Evolutionary conservation across 129 eudicot species (phyloP), one percentile per base, ranked within the genome.

Genomic region (Chrysanthemum seticuspe): DNA sequence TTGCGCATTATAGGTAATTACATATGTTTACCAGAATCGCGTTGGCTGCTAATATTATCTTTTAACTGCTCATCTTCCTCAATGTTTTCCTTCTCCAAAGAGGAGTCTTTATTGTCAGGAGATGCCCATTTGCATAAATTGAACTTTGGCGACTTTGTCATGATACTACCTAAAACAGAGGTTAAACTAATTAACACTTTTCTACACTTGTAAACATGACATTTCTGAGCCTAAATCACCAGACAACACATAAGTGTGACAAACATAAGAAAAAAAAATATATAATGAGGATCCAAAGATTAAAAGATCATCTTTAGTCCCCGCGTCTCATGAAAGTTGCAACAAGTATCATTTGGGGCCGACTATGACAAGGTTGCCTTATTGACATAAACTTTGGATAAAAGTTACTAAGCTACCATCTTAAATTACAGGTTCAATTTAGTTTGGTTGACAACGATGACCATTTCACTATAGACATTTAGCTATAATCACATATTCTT

Each of bases 61-160:
- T 76, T 76, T 44, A 63, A 55, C 78, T 81, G 65, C 48, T 80
- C 81, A 61, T 83, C 84, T 66, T 85, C 86, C 49, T 78, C 86
- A 66, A 58, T 62, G 68, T 75, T 76, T 66, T 84, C 81, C 74
- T 81, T 79, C 74, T 65, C 83, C 16, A 70, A 62, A 48, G 57
- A 29, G 4, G 76, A 54, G 19, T 85, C 81, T 34, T 64, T 56
- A 55, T 73, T 68, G 45, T 72, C 81, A 49, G 85, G 51, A 55
- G 92, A 78, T 73, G 76, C 73, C 98, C 98, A 89, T 82, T 93
- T 89, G 77, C 70, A 65, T 65, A 93, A 83, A 56, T 71, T 77
- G 70, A 89, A 93, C 34, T 73, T 78, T 7, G 96, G 84, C 56
- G 78, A 75, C 67, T 87, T 83, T 23, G 52, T 21, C 34, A 51